Evolutionary conservation across 768 basidiomycete genomes (phyloP), one percentile per base, ranked within the genome.

Genomic region (Floccularia luteovirens): DNA sequence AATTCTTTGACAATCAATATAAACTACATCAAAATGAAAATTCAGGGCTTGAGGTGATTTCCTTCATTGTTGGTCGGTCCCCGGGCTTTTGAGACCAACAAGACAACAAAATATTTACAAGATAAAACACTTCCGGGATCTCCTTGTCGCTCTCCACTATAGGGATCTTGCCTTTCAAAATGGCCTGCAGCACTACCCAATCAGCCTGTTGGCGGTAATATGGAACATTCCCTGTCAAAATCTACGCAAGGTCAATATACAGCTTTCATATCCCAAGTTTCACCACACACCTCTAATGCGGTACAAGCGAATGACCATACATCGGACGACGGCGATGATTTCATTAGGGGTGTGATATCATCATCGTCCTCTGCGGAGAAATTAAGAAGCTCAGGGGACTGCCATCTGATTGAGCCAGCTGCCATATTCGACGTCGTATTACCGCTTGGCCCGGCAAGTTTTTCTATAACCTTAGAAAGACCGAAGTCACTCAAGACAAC

Each of bases 401-500:
- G 48, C 58, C 60, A 62, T 23, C 61, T 52, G 12, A 58, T 44
- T 2, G 50, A 44, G 24, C 59, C 54, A 13, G 44, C 51, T 35
- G 27, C 38, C 14, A 40, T 51, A 21, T 43, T 41, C 24, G 32
- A 34, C 8, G 53, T 52, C 13, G 51, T 57, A 39, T 43, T 43
- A 11, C 60, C 57, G 24, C 47, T 49, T 23, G 39, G 53, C 25
- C 30, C 54, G 10, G 44, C 33, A 13, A 58, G 47, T 17, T 61
- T 56, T 8, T 59, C 55, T 31, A 61, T 51, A 33, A 56, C 42
- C 20, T 51, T 46, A 5, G 62, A 57, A 7, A 64, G 50, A 1
- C 62, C 61, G 43, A 64, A 61, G 40, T 64, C 62, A 22, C 48
- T 49, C 22, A 64, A 42, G 5, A 58, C 50, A 4, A 54, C 51